These are phyloP conservation scores for Trypanosoma cruzi DNA, from an alignment of 208 protist species.

Conservation along the genomic window DNA sequence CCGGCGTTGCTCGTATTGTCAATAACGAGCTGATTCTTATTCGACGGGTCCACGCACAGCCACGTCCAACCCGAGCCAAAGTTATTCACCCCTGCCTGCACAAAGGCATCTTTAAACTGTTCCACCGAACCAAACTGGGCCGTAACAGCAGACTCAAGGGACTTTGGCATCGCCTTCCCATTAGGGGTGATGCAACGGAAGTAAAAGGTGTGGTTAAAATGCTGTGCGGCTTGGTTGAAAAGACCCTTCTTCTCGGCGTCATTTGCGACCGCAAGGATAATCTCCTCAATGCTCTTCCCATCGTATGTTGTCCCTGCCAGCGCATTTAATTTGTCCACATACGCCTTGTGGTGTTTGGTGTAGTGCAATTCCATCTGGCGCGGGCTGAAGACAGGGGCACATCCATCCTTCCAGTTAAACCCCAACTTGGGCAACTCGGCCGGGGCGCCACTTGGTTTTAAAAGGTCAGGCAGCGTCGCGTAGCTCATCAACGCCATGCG, in stretches of 20 bases:
- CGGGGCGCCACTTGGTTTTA: constrained; percentile 44
- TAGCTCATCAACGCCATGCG: constrained; percentile 26
- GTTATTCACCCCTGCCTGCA: constrained; percentile 77
- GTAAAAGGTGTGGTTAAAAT: constrained; percentile 94
- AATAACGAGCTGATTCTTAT: constrained; percentile 75
- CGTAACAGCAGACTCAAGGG: constrained; percentile 69
- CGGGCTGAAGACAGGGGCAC: constrained; percentile 69
- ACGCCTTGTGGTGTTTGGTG: constrained; percentile 94
- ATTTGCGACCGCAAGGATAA: constrained; percentile 52
- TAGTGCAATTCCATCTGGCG: constrained; percentile 93
- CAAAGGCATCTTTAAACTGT: constrained; percentile 90
- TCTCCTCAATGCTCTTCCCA: constrained; percentile 87
- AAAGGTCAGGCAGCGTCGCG: constrained; percentile 58
- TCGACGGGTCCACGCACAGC: constrained; percentile 86
- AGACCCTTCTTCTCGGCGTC: constrained; percentile 65
- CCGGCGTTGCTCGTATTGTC: constrained; percentile 92
- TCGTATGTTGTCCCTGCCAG: constrained; percentile 57
- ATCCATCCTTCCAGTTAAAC: constrained; percentile 77
- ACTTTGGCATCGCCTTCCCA: constrained; percentile 63
- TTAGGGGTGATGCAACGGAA: constrained; percentile 83
- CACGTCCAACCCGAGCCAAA: constrained; percentile 96
- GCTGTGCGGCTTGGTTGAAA: constrained; percentile 93
- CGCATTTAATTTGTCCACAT: constrained; percentile 92
- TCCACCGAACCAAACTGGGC: constrained; percentile 84
- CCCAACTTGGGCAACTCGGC: constrained; percentile 73